phyloP scores from a whole-genome alignment of 345 rosid species.

The Garcia nutans region DNA sequence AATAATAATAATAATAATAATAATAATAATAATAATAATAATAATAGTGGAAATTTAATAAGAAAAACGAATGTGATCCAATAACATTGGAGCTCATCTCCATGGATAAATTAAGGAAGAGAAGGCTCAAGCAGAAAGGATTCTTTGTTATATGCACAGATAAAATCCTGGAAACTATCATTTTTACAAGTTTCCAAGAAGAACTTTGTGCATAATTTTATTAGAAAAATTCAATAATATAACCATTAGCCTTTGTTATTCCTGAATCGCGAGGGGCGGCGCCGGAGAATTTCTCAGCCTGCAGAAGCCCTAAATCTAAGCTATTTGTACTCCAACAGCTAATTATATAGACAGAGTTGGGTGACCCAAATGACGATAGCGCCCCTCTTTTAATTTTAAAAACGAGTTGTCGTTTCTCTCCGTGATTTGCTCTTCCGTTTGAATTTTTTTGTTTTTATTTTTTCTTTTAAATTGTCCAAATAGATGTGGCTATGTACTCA shows the following conservation, averaged over 20 bases:
- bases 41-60: no score
- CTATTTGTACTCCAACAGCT: neutral
- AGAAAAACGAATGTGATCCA: slow-evolving; percentile 34
- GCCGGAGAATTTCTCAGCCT: neutral
- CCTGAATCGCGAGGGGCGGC: neutral
- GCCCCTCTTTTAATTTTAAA: neutral
- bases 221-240: no score
- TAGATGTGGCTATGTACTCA: no score
- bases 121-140: slow-evolving; percentile 26
- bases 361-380: neutral
- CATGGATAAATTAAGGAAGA: slow-evolving; percentile 9
- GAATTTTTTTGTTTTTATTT: no score
- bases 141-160: slow-evolving; percentile 17
- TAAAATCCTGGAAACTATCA: slow-evolving; percentile 24
- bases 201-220: slow-evolving; percentile 12
- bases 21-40: no score
- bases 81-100: slow-evolving; percentile 50
- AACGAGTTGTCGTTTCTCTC: no score
- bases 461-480: no score
- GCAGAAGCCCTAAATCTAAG: neutral
- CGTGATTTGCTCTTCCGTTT: no score
- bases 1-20: no score
- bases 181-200: slow-evolving; percentile 9
- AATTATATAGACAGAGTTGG: neutral
- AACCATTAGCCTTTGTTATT: neutral